Evolutionary conservation across 345 rosid genomes (phyloP).

Genomic region (Alliaria petiolata): DNA sequence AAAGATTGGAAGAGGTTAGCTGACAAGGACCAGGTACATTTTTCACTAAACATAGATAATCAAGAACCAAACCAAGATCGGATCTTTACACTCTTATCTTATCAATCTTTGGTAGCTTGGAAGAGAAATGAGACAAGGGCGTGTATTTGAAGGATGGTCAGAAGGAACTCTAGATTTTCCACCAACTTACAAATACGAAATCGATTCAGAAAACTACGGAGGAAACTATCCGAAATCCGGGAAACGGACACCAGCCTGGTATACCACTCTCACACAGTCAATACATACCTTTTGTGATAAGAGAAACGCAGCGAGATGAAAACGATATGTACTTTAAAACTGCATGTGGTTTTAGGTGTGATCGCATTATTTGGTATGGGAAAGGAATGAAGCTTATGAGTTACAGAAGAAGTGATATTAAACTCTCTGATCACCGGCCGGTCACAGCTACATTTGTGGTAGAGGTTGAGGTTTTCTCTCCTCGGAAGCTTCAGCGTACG

Average conservation of each 20-base stretch:
- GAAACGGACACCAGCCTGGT: conserved; percentile 87
- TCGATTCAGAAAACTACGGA: conserved; percentile 67
- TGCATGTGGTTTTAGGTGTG: conserved; percentile 52
- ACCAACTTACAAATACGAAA: conserved; percentile 86
- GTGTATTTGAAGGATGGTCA: conserved; percentile 82
- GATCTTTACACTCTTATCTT: background rate
- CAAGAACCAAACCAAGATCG: background rate
- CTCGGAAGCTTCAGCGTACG: conserved; percentile 73
- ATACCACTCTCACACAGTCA: background rate
- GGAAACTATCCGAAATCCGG: conserved; percentile 60
- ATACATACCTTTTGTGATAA: background rate
- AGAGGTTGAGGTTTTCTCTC: conserved; percentile 75
- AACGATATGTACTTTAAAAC: background rate
- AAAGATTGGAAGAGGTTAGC: conserved; percentile 60
- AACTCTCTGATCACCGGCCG: conserved; percentile 84
- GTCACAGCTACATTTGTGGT: conserved; percentile 70
- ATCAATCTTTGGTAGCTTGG: conserved; percentile 47
- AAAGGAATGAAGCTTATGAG: conserved; percentile 73
- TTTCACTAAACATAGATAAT: background rate
- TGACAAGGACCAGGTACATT: conserved; percentile 75
- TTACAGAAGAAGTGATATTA: conserved; percentile 73
- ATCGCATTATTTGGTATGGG: conserved; percentile 79
- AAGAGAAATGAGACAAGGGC: conserved; percentile 65
- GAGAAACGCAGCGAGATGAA: background rate
- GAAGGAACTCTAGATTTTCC: conserved; percentile 73